A percentile compares a stretch with the other conserved stretches of the same genome.
Conservation (phyloP, 2,329 filamentous ascomycete genomes). For the Aschersonia sp. region DNA sequence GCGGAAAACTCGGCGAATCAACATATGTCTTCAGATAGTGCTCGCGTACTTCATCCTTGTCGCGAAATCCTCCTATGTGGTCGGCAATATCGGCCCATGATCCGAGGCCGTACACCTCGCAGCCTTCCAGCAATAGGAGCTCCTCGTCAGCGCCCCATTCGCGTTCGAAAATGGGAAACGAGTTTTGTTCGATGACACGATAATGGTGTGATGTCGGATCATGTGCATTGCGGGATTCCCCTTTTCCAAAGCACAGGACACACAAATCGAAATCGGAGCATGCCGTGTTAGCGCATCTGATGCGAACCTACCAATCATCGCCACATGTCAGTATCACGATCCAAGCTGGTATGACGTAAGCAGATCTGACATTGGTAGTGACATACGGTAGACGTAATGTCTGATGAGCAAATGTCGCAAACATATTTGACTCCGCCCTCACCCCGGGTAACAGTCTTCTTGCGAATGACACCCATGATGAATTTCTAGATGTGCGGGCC, state of each 20-base stretch:
- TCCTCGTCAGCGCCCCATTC: constrained; percentile 98
- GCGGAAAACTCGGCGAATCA: constrained; percentile 67
- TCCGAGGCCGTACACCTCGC: constrained; percentile 88
- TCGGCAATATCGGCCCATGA: constrained; percentile 98
- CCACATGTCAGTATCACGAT: constrained; percentile 3
- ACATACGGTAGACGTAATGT: constrained; percentile 90
- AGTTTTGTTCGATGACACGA: constrained; percentile 95
- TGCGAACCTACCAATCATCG: constrained; percentile 55
- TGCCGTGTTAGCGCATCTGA: constrained; percentile 68
- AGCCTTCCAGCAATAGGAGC: constrained; percentile 80
- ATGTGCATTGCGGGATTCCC: constrained; percentile 67
- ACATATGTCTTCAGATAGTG: constrained; percentile 87
- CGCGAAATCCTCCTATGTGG: constrained; percentile 88
- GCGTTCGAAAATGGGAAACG: constrained; percentile 85
- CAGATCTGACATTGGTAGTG: not conserved
- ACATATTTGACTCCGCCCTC: constrained; percentile 91
- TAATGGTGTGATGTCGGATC: constrained; percentile 77
- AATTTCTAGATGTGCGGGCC: not conserved
- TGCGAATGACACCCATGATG: constrained; percentile 82
- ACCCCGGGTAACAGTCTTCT: constrained; percentile 76
- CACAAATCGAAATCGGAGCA: constrained; percentile 96
- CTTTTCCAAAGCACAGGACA: constrained; percentile 83
- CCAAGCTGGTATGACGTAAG: not conserved
- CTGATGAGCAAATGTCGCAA: constrained; percentile 90
- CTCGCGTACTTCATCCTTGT: constrained; percentile 88